Evolutionary conservation across 768 basidiomycete genomes (phyloP).

Genomic region (Tylopilus vinaceipallidus): DNA sequence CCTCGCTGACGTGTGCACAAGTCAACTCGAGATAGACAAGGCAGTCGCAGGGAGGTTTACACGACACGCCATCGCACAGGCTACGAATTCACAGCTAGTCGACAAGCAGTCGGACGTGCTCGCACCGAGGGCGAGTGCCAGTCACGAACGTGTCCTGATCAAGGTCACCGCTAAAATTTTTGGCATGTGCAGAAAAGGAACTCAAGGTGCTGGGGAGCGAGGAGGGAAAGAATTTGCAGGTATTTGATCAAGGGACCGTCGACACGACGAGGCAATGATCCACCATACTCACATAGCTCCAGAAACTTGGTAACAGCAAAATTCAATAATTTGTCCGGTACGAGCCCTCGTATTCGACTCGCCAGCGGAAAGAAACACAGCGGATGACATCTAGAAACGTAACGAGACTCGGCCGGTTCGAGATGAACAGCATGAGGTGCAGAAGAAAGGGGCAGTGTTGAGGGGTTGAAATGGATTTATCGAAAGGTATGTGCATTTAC

Average conservation of each 20-base stretch:
- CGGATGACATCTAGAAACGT: too few relatives aligned
- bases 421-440: too few relatives aligned
- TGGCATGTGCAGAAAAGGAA: constrained; percentile 56
- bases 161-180: constrained; percentile 74
- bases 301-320: too few relatives aligned
- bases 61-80: constrained; percentile 74
- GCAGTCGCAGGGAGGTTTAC: constrained; percentile 80
- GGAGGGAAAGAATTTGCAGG: constrained; percentile 40
- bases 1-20: too few relatives aligned
- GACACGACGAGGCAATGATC: constrained; percentile 11
- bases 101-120: constrained; percentile 28
- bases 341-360: too few relatives aligned
- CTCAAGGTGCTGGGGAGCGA: constrained; percentile 44
- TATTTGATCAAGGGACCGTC: constrained; percentile 32
- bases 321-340: too few relatives aligned
- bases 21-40: constrained; percentile 61
- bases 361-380: too few relatives aligned
- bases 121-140: constrained; percentile 12
- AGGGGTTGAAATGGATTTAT: too few relatives aligned
- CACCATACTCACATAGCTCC: too few relatives aligned
- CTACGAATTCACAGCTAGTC: constrained; percentile 35
- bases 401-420: too few relatives aligned
- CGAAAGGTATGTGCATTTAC: too few relatives aligned
- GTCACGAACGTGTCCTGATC: constrained; percentile 38
- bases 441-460: too few relatives aligned